Base-by-base conservation (phyloP, 2,329 filamentous ascomycete species). In the Blumeria graminis region DNA sequence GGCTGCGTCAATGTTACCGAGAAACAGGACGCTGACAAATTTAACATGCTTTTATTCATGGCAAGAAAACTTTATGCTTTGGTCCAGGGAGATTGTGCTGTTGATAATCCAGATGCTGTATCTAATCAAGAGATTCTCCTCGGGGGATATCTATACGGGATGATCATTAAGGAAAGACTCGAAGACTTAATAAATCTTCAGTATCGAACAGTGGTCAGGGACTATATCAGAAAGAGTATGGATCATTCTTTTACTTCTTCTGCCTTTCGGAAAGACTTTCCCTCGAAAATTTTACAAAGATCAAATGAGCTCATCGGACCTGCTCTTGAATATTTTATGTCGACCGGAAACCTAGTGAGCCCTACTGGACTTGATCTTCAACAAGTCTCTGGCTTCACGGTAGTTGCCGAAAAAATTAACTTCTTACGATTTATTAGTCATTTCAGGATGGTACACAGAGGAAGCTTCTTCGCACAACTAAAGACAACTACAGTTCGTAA, bases 391-490 rank as follows among this genome's bases (percentile, higher is more conserved):
- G 92, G 92, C 60, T 98, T 94, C 69, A 94, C 87, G 0, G 88
- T 98, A 55, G 89, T 96, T 55, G 92, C 92, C 2, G 92, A 98
- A 68, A 96, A 96, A 75, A 90, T 98, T 67, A 98, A 98, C 72
- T 98, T 96, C 68, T 80, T 94, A 65, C 86, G 92, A 64, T 98
- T 96, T 72, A 94, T 98, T 71, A 92, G 86, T 69, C 92, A 98
- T 69, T 98, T 98, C 76, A 84, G 92, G 62, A 95, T 95, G 88
- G 87, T 98, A 57, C 92, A 98, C 72, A 81, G 92, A 80, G 92
- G 92, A 74, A 92, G 87, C 67, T 98, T 98, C 77, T 98, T 98
- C 68, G 92, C 92, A 3, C 86, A 96, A 68, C 71, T 98, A 61
- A 96, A 95, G 71, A 98, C 92, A 0, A 98, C 92, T 0, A 92